Base-by-base conservation (phyloP, 2,329 filamentous ascomycete species). In the Penicillium verrucosum region DNA sequence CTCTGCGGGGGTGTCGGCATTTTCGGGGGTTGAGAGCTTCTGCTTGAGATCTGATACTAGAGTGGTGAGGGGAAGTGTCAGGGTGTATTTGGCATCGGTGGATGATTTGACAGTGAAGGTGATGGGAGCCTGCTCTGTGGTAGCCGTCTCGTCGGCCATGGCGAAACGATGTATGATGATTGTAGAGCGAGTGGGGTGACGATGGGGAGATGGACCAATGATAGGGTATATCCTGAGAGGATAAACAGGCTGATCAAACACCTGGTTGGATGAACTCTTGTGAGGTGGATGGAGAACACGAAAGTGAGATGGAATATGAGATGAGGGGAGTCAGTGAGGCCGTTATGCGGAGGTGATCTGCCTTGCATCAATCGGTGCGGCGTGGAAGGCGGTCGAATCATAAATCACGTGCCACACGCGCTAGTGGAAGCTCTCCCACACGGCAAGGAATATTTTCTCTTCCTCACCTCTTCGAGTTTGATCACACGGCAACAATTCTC, bases 51-150 rank as follows among this genome's bases (percentile, higher is more conserved):
- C 92, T 56, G 85, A 81, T 42, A 97, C 88, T 8, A 88, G 89
- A 47, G 88, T 90, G 36, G 85, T 84, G 63, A 89, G 83, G 56
- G 89, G 77, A 70, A 97, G 87, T 55, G 91, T 95, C 72, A 99
- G 80, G 51, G 84, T 87, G 71, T 91, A 92, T 75, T 89, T 91
- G 73, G 85, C 86, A 72, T 97, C 92, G 67, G 87, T 89, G n/a
- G 91, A 92, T n/a, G 90, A 90, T 81, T 97, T 99, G 77, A 99
- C 88, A 79, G 92, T 94, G 85, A 99, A 97, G 74, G 90, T 96
- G 78, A 99, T 80, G 68, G 92, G 87, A 69, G 87, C 79, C 70
- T 92, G 90, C 68, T 85, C 82, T 54, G 80, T 73, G 68, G 79
- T 49, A 58, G 69, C 60, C 56, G 65, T 69, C 54, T 76, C 73